phyloP scores from a whole-genome alignment of 768 basidiomycete species.

The Russula griseocarnosa region DNA sequence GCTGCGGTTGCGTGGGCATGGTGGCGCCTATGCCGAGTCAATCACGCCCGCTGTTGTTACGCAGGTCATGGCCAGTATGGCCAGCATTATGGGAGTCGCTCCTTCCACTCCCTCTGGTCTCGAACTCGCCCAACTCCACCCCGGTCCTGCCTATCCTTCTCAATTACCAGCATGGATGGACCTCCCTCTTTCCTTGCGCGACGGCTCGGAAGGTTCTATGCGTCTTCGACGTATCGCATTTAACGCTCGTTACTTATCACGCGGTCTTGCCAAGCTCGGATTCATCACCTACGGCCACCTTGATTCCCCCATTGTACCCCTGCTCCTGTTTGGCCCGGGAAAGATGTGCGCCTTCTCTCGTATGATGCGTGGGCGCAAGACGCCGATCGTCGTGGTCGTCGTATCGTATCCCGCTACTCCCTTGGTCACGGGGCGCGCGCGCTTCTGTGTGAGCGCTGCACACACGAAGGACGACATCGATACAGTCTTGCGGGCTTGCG shows the following conservation, averaged over 20 bases:
- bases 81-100: conserved; percentile 89
- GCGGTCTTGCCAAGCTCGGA: conserved; percentile 81
- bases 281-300: conserved; percentile 95
- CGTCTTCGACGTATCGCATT: conserved; percentile 89
- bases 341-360: conserved; percentile 92
- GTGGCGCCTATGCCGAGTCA: conserved; percentile 82
- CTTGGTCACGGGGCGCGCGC: conserved; percentile 78
- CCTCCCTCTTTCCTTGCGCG: conserved; percentile 66
- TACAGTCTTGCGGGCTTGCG: conserved; percentile 74
- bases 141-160: conserved; percentile 63
- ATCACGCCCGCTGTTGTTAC: conserved; percentile 89
- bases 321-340: conserved; percentile 87
- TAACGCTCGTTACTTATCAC: conserved; percentile 89
- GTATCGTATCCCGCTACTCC: conserved; percentile 91
- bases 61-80: conserved; percentile 90
- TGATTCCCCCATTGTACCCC: conserved; percentile 88
- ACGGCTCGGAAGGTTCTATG: conserved; percentile 78
- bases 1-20: conserved; percentile 76
- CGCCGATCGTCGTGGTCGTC: conserved; percentile 84
- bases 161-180: conserved; percentile 74
- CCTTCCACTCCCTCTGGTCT: conserved; percentile 34
- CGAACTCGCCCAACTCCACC: conserved; percentile 44
- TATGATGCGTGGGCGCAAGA: conserved; percentile 73
- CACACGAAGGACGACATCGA: conserved; percentile 99
- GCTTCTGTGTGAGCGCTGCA: conserved; percentile 91